Conservation (phyloP, 805 yeast species). For the Yarrowia bubula region DNA sequence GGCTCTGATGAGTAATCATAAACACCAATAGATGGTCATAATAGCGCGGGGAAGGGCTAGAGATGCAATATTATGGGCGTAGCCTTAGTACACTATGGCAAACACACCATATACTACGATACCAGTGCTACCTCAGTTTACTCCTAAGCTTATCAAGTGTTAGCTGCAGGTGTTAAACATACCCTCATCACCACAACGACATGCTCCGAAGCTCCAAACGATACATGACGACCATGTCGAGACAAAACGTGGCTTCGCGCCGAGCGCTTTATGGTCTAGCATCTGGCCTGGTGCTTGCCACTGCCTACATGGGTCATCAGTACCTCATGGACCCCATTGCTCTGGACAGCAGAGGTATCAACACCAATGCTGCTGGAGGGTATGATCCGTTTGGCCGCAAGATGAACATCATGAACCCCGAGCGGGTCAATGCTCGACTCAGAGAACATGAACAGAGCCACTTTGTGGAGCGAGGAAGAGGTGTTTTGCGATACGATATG, state of each 20-base stretch:
- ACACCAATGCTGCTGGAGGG: conserved; percentile 21
- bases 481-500: conserved; percentile 83
- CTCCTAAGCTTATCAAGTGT: too few relatives aligned
- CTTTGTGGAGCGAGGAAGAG: conserved; percentile 76
- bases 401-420: conserved; percentile 38
- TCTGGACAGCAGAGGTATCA: conserved; percentile 12
- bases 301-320: conserved; percentile 24
- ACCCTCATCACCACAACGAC: too few relatives aligned
- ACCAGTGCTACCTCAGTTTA: too few relatives aligned
- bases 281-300: conserved; percentile 1
- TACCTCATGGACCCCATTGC: conserved; percentile 23
- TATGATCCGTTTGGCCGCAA: conserved; percentile 15
- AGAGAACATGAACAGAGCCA: conserved; percentile 78
- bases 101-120: too few relatives aligned
- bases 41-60: too few relatives aligned
- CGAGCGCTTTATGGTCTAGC: conserved; percentile 21
- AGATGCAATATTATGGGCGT: too few relatives aligned
- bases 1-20: too few relatives aligned
- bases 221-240: conserved; percentile 8
- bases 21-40: too few relatives aligned
- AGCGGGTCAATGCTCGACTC: conserved; percentile 66
- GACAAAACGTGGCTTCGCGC: neutral
- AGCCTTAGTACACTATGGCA: too few relatives aligned
- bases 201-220: conserved; percentile 19
- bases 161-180: too few relatives aligned